Evolutionary conservation across 108 stramenopile species (phyloP), one percentile per base, ranked within the genome.

Genomic region (Cyclotella choctawhatcheeana): DNA sequence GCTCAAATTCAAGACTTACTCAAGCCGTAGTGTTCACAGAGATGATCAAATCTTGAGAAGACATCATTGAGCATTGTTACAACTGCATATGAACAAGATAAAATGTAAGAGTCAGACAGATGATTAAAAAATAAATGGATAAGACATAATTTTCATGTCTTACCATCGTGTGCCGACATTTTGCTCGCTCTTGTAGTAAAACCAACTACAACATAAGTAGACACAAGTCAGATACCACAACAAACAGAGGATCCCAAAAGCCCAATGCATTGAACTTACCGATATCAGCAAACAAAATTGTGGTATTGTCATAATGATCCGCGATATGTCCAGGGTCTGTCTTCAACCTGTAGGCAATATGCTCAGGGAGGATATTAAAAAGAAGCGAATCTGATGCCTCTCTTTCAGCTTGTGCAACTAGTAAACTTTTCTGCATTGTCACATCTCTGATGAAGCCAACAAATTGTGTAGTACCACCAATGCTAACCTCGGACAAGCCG

Each of bases 251-350:
- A 0, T 60, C 0, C 1, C 4, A 5, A 60, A n/a, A n/a, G n/a
- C n/a, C n/a, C n/a, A n/a, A n/a, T n/a, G n/a, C n/a, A n/a, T n/a
- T 14, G n/a, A 37, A 60, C 59, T 35, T 22, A 60, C 59, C 82
- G 65, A 87, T 87, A 44, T 87, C 86, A 13, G 83, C 85, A 62
- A 86, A 83, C 7, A 85, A 52, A 27, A 84, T 84, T 20, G 83
- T 84, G 5, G 70, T 72, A 34, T 86, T 81, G 18, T 81, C 76
- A 67, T 73, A 86, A 58, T 73, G 78, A 73, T 86, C 85, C n/a
- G 86, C 83, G 55, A 87, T 84, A 27, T 83, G 79, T 27, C 55
- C 44, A 14, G 82, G 72, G 44, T 86, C 83, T 56, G 65, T 48
- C 35, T 84, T 86, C 0, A 64, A 37, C 16, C 63, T 54, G 77